Evolutionary conservation across 768 basidiomycete genomes (phyloP).

Genomic region (Serendipita indica): DNA sequence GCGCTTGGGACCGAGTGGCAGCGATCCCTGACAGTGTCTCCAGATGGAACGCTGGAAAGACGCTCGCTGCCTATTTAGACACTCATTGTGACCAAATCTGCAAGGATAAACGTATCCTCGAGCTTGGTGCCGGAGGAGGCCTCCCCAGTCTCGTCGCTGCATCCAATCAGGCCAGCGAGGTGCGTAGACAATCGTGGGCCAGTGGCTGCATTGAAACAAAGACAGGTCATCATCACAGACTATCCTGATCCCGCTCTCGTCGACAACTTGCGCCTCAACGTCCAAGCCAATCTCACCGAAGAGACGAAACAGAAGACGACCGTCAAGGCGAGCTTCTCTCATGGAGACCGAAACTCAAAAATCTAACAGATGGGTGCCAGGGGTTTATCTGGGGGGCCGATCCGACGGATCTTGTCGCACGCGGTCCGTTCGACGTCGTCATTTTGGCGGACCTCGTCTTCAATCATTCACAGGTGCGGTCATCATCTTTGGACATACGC

Average conservation of each 20-base stretch:
- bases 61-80: conserved; percentile 58
- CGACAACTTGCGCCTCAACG: conserved; percentile 60
- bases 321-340: conserved; percentile 22
- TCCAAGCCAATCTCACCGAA: conserved; percentile 36
- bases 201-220: background rate
- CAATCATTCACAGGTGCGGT: conserved; percentile 74
- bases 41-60: conserved; percentile 71
- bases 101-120: conserved; percentile 41
- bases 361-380: conserved; percentile 22
- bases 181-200: conserved; percentile 24
- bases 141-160: conserved; percentile 67
- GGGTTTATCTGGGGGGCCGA: conserved; percentile 69
- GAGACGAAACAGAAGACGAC: conserved; percentile 15
- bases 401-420: conserved; percentile 10
- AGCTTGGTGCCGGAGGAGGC: conserved; percentile 88
- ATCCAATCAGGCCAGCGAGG: conserved; percentile 54
- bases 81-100: conserved; percentile 31
- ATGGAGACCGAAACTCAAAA: background rate
- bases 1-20: background rate
- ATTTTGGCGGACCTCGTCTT: conserved; percentile 89
- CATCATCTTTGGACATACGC: conserved; percentile 14
- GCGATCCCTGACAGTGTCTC: background rate
- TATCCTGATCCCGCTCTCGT: conserved; percentile 73
- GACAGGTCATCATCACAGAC: conserved; percentile 73
- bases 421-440: conserved; percentile 51